Base-by-base conservation (phyloP, 306 rosid species). In the Lupinus albus region DNA sequence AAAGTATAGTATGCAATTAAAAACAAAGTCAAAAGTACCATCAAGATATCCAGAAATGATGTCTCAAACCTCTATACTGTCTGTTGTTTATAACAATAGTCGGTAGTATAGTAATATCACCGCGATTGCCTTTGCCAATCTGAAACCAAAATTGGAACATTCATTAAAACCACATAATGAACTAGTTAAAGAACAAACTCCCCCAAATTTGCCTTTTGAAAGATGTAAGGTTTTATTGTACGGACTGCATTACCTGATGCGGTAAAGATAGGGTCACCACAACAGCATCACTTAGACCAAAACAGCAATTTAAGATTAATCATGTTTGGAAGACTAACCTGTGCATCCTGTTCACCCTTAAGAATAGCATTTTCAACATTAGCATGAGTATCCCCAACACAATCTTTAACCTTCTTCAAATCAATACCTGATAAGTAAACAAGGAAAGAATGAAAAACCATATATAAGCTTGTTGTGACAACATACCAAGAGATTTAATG, bases 21-120 rank as follows among this genome's bases (percentile, higher is more conserved):
- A 20, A 35, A 32, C 53, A 36, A n/a, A 25, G 15, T 13, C 35
- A 16, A 64, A 47, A 10, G 32, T n/a, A 7, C 41, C 16, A 66
- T 53, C 21, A 32, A 33, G 57, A 62, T 52, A 33, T 15, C 20
- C 14, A 39, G 60, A 61, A 59, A n/a, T 47, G 54, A 41, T 66
- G 68, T 50, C 38, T 72, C 76, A 50, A 17, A 92, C 98, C 98
- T 89, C 98, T 83, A 61, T 93, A 93, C 60, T 93, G 98, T 80
- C 97, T 82, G 80, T 75, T 81, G 88, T 93, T 93, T 84, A 93
- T 88, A 49, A 93, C 83, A 68, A 93, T 94, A 69, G 98, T 93
- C 21, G 97, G 97, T 54, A 93, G 71, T 80, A 93, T 89, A 35
- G 98, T 93, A 78, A 93, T 95, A 85, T 93, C 98, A 16, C 98